These are phyloP conservation scores for Macrolepiota dolichaula DNA, from an alignment of 768 basidiomycete genomes.

Conservation along the genomic window DNA sequence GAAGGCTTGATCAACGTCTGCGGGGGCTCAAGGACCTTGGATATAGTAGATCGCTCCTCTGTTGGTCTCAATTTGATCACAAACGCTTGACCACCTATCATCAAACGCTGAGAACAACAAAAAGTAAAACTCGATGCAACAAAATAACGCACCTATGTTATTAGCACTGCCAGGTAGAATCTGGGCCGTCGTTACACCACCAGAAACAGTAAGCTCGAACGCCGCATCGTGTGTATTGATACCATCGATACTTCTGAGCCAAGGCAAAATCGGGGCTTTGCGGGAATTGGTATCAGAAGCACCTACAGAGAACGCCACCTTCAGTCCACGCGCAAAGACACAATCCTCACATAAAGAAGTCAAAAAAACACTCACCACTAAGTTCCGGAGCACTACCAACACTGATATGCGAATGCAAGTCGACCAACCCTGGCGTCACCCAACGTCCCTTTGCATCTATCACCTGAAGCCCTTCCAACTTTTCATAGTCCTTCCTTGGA, in stretches of 20 bases:
- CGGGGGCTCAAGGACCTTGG: slow-evolving; percentile 74
- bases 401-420: slow-evolving; percentile 45
- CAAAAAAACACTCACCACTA: slow-evolving; percentile 21
- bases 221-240: slow-evolving; percentile 72
- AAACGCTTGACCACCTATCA: slow-evolving; percentile 71
- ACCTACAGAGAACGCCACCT: slow-evolving; percentile 29
- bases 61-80: slow-evolving; percentile 75
- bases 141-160: slow-evolving; percentile 45
- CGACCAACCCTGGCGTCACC: slow-evolving; percentile 45
- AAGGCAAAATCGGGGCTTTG: slow-evolving; percentile 50
- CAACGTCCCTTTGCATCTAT: slow-evolving; percentile 64
- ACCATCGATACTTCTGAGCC: slow-evolving; percentile 68
- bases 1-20: slow-evolving; percentile 42
- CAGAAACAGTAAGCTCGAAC: slow-evolving; percentile 56
- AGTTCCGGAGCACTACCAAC: slow-evolving; percentile 28
- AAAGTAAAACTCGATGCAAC: not conserved
- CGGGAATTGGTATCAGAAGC: slow-evolving; percentile 55
- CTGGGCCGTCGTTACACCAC: slow-evolving; percentile 72
- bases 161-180: slow-evolving; percentile 70
- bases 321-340: not conserved
- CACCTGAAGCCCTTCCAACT: slow-evolving; percentile 22
- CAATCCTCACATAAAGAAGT: not conserved
- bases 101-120: not conserved
- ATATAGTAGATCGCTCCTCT: slow-evolving; percentile 59
- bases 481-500: slow-evolving; percentile 14